A percentile compares a stretch with the other conserved stretches of the same genome.
phyloP scores from a whole-genome alignment of 2,329 filamentous ascomycete species.

The Ciborinia camelliae region DNA sequence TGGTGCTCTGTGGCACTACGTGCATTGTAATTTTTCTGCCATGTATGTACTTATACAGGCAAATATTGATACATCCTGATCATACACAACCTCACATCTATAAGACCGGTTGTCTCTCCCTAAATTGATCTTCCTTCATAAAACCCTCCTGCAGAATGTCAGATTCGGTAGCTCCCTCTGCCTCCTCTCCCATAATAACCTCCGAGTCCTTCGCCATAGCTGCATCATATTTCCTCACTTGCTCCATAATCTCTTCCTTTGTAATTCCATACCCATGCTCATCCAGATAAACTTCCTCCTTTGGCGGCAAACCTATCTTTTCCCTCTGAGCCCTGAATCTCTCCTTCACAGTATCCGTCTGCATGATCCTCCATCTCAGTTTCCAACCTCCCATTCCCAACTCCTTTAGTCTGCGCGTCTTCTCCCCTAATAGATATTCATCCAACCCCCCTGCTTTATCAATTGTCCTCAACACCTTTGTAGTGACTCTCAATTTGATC shows the following conservation, averaged over 20 bases:
- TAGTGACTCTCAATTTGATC: slow-evolving; percentile 66
- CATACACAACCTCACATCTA: slow-evolving; percentile 23
- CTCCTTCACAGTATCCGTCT: slow-evolving; percentile 64
- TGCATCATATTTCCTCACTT: slow-evolving; percentile 42
- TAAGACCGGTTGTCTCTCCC: slow-evolving; percentile 28
- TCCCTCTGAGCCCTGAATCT: slow-evolving; percentile 63
- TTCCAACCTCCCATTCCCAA: slow-evolving; percentile 88
- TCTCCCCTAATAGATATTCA: slow-evolving; percentile 82
- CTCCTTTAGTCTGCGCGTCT: slow-evolving; percentile 74
- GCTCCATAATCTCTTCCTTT: slow-evolving; percentile 34
- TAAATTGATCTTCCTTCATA: slow-evolving; percentile 39
- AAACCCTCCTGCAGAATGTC: slow-evolving; percentile 41
- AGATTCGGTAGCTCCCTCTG: slow-evolving; percentile 35
- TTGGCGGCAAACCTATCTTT: slow-evolving; percentile 59
- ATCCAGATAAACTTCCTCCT: slow-evolving; percentile 40
- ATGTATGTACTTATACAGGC: slow-evolving; percentile 17
- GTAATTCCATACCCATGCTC: slow-evolving; percentile 40
- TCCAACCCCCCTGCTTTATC: slow-evolving; percentile 86
- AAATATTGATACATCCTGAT: slow-evolving; percentile 18
- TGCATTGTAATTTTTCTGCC: neutral
- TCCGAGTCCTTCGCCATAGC: slow-evolving; percentile 45
- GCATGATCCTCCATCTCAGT: slow-evolving; percentile 85
- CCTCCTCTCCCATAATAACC: slow-evolving; percentile 42
- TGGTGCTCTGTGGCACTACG: neutral
- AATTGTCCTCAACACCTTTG: slow-evolving; percentile 69